A percentile compares a stretch with the other conserved stretches of the same genome.
phyloP scores from a whole-genome alignment of 202 grass and related monocot species.

The Setaria italica region DNA sequence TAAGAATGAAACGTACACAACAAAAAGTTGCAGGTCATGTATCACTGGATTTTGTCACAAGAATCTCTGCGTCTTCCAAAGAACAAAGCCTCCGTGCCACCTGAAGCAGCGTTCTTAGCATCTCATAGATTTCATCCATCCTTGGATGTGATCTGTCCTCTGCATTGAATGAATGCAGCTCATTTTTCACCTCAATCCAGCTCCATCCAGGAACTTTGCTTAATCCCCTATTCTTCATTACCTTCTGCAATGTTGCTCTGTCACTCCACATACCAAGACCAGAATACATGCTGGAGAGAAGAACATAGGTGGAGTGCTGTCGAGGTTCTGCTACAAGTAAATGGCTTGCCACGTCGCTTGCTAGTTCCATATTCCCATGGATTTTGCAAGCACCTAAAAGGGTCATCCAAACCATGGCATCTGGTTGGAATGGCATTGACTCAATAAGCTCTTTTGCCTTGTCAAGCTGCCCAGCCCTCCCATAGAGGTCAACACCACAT shows the following conservation, averaged over 20 bases:
- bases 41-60: constrained; percentile 20
- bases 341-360: constrained; percentile 52
- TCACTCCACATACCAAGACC: constrained; percentile 73
- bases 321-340: constrained; percentile 51
- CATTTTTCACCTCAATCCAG: constrained; percentile 77
- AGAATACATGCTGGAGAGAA: constrained; percentile 68
- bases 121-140: constrained; percentile 55
- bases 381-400: constrained; percentile 69
- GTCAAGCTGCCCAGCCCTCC: constrained; percentile 66
- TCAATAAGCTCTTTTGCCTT: constrained; percentile 69
- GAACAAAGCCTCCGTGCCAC: constrained; percentile 31
- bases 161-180: constrained; percentile 73
- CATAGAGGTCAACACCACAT: constrained; percentile 73
- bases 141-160: constrained; percentile 62
- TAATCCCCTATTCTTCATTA: constrained; percentile 68
- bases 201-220: constrained; percentile 81
- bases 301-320: constrained; percentile 72
- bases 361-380: constrained; percentile 66
- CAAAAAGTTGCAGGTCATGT: constrained; percentile 30
- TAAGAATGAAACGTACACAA: constrained; percentile 33
- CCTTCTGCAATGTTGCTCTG: constrained; percentile 60
- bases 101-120: constrained; percentile 48
- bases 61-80: constrained; percentile 29
- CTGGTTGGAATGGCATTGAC: constrained; percentile 72
- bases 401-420: constrained; percentile 81